Conservation (phyloP, 768 basidiomycete species). For the Clitopilus hobsonii region DNA sequence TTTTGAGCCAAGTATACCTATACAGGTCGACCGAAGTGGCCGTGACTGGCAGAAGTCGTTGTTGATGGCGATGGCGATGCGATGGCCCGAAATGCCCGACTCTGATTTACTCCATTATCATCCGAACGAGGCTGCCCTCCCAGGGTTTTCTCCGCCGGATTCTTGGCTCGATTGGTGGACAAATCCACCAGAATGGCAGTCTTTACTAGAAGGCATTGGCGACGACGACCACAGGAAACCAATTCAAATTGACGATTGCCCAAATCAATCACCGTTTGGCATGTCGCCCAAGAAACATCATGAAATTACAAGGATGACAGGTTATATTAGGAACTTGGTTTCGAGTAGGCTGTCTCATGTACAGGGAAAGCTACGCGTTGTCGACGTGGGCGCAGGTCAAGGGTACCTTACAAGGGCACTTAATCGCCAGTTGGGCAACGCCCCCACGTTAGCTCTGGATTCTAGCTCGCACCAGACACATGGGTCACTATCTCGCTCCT, state of each 20-base stretch:
- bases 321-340: constrained; percentile 41
- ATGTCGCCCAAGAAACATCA: constrained; percentile 78
- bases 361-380: constrained; percentile 33
- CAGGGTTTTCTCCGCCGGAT: constrained; percentile 13
- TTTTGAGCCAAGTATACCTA: not conserved
- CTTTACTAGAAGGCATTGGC: constrained; percentile 15
- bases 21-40: not conserved
- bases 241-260: not conserved
- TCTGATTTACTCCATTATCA: constrained; percentile 36
- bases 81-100: constrained; percentile 5
- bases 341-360: constrained; percentile 15
- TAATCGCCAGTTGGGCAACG: constrained; percentile 23
- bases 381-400: constrained; percentile 74
- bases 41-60: constrained; percentile 6
- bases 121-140: constrained; percentile 38
- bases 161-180: constrained; percentile 25
- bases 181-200: constrained; percentile 22
- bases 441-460: constrained; percentile 64
- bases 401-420: constrained; percentile 61
- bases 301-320: constrained; percentile 62
- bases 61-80: not conserved
- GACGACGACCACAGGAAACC: not conserved
- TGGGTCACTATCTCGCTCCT: constrained; percentile 36
- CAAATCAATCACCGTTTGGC: constrained; percentile 26
- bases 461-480: constrained; percentile 51